Evolutionary conservation across 345 rosid genomes (phyloP).

Genomic region (Aquilaria malaccensis): DNA sequence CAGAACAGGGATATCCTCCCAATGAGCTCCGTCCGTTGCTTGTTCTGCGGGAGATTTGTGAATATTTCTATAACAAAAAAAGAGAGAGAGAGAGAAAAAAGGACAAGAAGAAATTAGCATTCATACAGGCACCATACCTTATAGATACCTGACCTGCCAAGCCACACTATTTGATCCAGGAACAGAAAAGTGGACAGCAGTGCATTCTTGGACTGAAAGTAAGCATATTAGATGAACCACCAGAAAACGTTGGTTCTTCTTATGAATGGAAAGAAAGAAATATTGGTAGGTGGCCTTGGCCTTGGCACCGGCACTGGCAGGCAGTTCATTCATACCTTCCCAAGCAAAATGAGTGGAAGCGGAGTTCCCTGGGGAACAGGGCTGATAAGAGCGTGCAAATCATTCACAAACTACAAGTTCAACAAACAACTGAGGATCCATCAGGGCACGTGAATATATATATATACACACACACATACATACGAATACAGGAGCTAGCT

Average conservation of each 20-base stretch:
- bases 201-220: slow-evolving; percentile 82
- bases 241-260: neutral
- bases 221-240: slow-evolving; percentile 3
- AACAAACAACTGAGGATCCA: neutral
- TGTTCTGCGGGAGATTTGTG: slow-evolving; percentile 45
- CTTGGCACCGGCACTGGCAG: too few species aligned
- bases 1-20: slow-evolving; percentile 82
- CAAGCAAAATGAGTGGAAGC: slow-evolving; percentile 74
- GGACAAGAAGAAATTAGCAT: too few species aligned
- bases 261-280: slow-evolving; percentile 3
- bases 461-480: too few species aligned
- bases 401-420: slow-evolving; percentile 78
- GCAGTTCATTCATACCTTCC: slow-evolving; percentile 47
- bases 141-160: slow-evolving; percentile 85
- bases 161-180: slow-evolving; percentile 98
- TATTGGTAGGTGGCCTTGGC: neutral
- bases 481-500: too few species aligned
- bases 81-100: too few species aligned
- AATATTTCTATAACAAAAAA: neutral
- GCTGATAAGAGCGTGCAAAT: slow-evolving; percentile 78
- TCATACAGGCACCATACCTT: slow-evolving; percentile 38
- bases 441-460: too few species aligned
- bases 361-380: slow-evolving; percentile 93
- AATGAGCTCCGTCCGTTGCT: slow-evolving; percentile 70
- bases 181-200: slow-evolving; percentile 81